Base-by-base conservation (phyloP, 2,329 filamentous ascomycete species). In the Calonectria naviculata region DNA sequence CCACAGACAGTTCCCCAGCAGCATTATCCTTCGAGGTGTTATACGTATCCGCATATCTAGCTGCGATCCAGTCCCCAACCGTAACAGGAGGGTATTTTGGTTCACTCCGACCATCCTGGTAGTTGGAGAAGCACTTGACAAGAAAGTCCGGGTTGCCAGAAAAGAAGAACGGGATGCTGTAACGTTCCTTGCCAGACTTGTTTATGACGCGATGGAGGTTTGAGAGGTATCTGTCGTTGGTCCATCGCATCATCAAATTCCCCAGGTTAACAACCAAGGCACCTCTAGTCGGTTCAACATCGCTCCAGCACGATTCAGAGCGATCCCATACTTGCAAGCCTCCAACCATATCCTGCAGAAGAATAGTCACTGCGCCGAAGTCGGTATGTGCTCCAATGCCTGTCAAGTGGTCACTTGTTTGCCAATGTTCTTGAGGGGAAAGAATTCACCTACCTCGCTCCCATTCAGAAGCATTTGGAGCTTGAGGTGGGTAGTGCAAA, bases 181-280 rank as follows among this genome's bases (percentile, higher is more conserved):
- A 91, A 31, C 89, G 83, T 75, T 89, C 86, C 8, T 79, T 81
- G 0, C 82, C 82, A 2, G 84, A 85, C 38, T 83, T 83, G 80
- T 90, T 90, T 73, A 90, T 86, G 31, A 91, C 89, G 6, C 88
- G 82, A 75, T 91, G 89, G 3, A 88, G 78, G 49, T 85, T 89
- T 74, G 85, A 87, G 73, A 85, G 86, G 79, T 89, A 91, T 42
- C 81, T 78, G 19, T 86, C 85, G 64, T 87, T 86, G 9, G 88
- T 90, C 87, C 87, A 88, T n/a, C 83, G 77, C 73, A 82, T 81
- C 71, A 89, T 80, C 74, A 89, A 82, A 70, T 89, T 86, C 19
- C 86, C 87, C 12, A 88, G 75, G 70, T 89, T 89, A 68, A 89
- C 85, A 0, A 89, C 87, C 42, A 86, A 86, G 1, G 86, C 87